Evolutionary conservation across 192 early-diverging fungal genomes (phyloP).

Genomic region (Backusella australiensis): DNA sequence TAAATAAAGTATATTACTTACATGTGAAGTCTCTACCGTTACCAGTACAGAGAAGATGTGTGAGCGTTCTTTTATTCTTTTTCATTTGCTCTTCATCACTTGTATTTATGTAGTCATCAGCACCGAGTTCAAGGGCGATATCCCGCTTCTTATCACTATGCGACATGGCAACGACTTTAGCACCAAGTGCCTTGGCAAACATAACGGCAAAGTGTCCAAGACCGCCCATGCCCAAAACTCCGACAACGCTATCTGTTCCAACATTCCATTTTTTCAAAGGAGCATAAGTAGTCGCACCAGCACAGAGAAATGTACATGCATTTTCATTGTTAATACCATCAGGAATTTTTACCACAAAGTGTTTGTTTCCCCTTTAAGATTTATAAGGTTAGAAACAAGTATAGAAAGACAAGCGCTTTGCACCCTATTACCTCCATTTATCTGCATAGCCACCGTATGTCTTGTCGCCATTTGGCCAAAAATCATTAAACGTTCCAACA

Average conservation of each 20-base stretch:
- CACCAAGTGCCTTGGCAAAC: constrained; percentile 45
- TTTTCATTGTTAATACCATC: constrained; percentile 42
- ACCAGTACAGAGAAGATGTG: constrained; percentile 26
- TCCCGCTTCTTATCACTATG: constrained; percentile 54
- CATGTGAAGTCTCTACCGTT: not conserved
- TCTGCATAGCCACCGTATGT: constrained; percentile 43
- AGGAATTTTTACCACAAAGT: constrained; percentile 61
- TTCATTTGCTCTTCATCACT: constrained; percentile 13
- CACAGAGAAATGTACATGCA: constrained; percentile 74
- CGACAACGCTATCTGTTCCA: constrained; percentile 23
- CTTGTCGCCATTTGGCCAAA: not conserved
- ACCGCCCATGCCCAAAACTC: constrained; percentile 23
- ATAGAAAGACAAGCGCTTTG: not conserved
- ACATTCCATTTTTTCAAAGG: constrained; percentile 42
- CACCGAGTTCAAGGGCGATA: constrained; percentile 54
- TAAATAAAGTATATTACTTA: not conserved
- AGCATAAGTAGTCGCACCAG: constrained; percentile 60
- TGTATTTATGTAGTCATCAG: constrained; percentile 30
- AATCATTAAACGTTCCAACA: constrained; percentile 22
- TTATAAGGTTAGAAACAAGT: not conserved
- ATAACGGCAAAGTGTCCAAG: constrained; percentile 61
- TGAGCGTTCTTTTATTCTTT: constrained; percentile 9
- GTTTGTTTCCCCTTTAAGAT: constrained; percentile 32
- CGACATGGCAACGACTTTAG: constrained; percentile 55
- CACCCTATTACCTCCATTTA: constrained; percentile 28